These are phyloP conservation scores for Phytophthora ohioensis DNA, from an alignment of 352 stramenopile species.

Conservation along the genomic window DNA sequence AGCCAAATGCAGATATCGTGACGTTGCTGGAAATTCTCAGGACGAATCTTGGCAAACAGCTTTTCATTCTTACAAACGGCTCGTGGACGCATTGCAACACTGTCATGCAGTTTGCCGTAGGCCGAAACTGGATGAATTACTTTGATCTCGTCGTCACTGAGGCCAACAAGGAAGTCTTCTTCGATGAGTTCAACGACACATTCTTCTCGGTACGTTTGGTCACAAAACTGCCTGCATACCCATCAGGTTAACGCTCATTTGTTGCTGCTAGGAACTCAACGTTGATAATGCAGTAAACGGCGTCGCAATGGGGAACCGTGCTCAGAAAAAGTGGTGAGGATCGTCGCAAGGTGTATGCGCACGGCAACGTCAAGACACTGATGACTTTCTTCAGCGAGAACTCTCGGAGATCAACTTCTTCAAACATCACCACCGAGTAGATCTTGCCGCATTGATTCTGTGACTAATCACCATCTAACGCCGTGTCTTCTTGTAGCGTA, in stretches of 20 bases:
- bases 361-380: slow-evolving; percentile 52
- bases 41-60: slow-evolving; percentile 38
- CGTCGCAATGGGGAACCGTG: slow-evolving; percentile 1
- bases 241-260: too few relatives aligned
- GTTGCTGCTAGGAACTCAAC: slow-evolving; percentile 16
- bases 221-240: too few relatives aligned
- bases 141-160: slow-evolving; percentile 64
- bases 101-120: slow-evolving; percentile 59
- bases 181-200: slow-evolving; percentile 58
- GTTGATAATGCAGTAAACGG: slow-evolving; percentile 2
- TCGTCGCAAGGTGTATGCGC: slow-evolving; percentile 51
- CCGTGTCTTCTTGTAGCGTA: slow-evolving; percentile 27
- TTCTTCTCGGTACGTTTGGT: slow-evolving; percentile 46
- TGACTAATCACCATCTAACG: not conserved
- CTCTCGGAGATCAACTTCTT: slow-evolving; percentile 17
- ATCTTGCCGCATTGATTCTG: not conserved
- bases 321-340: slow-evolving; percentile 41
- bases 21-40: slow-evolving; percentile 46
- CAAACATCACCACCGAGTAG: slow-evolving; percentile 14
- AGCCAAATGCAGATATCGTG: slow-evolving; percentile 55
- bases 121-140: slow-evolving; percentile 53
- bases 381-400: slow-evolving; percentile 45
- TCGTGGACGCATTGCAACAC: slow-evolving; percentile 66
- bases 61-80: slow-evolving; percentile 65
- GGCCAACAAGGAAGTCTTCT: slow-evolving; percentile 64